phyloP scores from a whole-genome alignment of 495 filamentous ascomycete species.

The Daldinia loculata region DNA sequence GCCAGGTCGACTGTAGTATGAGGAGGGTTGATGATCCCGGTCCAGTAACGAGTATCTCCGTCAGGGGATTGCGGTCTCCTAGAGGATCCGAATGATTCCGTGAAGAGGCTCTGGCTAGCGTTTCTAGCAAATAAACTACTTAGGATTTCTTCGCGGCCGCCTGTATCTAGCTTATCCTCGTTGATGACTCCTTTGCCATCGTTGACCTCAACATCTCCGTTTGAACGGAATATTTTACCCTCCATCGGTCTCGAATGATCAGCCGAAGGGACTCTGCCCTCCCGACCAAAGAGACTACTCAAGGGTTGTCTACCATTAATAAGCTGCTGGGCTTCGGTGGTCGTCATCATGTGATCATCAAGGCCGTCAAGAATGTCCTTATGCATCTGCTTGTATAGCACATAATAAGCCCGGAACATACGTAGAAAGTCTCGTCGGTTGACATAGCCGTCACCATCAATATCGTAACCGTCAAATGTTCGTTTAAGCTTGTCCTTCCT shows the following conservation, averaged over 20 bases:
- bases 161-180: constrained; percentile 54
- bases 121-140: constrained; percentile 50
- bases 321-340: constrained; percentile 74
- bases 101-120: constrained; percentile 48
- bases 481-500: constrained; percentile 75
- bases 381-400: constrained; percentile 83
- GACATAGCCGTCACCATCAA: constrained; percentile 88
- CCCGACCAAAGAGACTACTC: constrained; percentile 72
- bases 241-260: constrained; percentile 66
- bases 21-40: constrained; percentile 54
- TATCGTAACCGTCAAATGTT: constrained; percentile 90
- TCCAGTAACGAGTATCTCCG: constrained; percentile 49
- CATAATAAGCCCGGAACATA: constrained; percentile 90
- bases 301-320: constrained; percentile 79
- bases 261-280: constrained; percentile 67
- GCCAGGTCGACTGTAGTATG: constrained; percentile 49
- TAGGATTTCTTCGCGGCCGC: constrained; percentile 53
- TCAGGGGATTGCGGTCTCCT: constrained; percentile 43
- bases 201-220: constrained; percentile 69
- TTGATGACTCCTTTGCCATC: constrained; percentile 56
- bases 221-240: constrained; percentile 66
- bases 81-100: constrained; percentile 43
- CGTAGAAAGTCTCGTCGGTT: constrained; percentile 89
- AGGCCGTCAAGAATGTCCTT: constrained; percentile 81
- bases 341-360: constrained; percentile 81